Evolutionary conservation across 2,329 filamentous ascomycete species (phyloP).

Genomic region (Paraphoma chrysanthemicola): DNA sequence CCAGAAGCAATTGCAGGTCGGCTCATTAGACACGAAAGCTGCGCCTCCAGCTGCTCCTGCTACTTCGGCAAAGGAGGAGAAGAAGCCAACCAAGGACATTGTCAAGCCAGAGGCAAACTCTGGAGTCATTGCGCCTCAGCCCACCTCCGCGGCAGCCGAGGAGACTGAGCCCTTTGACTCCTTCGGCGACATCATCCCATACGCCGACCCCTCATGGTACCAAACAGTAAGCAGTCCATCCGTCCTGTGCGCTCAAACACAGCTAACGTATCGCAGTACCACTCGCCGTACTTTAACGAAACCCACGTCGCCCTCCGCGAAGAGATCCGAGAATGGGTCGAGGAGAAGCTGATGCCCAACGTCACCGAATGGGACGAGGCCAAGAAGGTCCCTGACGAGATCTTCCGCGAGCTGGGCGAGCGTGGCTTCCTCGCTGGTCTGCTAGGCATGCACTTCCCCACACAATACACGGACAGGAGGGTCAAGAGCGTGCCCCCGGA

Average conservation of each 20-base stretch:
- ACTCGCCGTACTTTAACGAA: slow-evolving; percentile 96
- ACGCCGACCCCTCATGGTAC: slow-evolving; percentile 93
- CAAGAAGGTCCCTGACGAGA: slow-evolving; percentile 82
- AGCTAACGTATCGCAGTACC: slow-evolving; percentile 66
- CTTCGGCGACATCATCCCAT: slow-evolving; percentile 87
- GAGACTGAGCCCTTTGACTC: slow-evolving; percentile 79
- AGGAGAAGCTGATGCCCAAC: slow-evolving; percentile 85
- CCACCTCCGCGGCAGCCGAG: slow-evolving; percentile 53
- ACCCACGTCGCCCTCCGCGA: slow-evolving; percentile 88
- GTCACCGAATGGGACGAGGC: slow-evolving; percentile 98
- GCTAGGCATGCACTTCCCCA: slow-evolving; percentile 82
- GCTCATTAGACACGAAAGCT: slow-evolving; percentile 83
- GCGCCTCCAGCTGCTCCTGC: slow-evolving; percentile 60
- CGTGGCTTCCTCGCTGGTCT: slow-evolving; percentile 93
- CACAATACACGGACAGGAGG: slow-evolving; percentile 72
- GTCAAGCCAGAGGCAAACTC: slow-evolving; percentile 67
- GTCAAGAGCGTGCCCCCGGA: slow-evolving; percentile 82
- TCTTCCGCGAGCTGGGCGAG: slow-evolving; percentile 96
- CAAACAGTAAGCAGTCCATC: slow-evolving; percentile 73
- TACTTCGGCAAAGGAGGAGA: slow-evolving; percentile 54
- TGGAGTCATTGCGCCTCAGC: slow-evolving; percentile 55
- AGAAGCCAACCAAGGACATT: slow-evolving; percentile 55
- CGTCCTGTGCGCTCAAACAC: neutral
- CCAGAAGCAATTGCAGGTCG: slow-evolving; percentile 65
- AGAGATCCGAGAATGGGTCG: slow-evolving; percentile 92